Base-by-base conservation (phyloP, 495 filamentous ascomycete species). In the Penicillium longicatenatum region DNA sequence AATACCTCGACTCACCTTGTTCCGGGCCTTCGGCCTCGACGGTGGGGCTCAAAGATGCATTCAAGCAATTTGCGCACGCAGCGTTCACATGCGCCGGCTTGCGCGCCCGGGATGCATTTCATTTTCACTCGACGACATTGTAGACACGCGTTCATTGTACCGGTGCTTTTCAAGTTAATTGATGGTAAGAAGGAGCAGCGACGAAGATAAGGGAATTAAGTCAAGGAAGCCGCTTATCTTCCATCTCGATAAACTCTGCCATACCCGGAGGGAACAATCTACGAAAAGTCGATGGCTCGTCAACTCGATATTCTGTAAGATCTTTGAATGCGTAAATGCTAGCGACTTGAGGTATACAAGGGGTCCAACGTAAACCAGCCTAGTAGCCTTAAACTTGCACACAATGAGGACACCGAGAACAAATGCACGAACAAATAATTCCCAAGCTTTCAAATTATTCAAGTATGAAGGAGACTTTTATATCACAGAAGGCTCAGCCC, bases 81-180 rank as follows among this genome's bases (percentile, higher is more conserved):
- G 48, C 48, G 48, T 33, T 31, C 48, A 50, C 48, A 50, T 35
- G 24, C 24, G 3, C 19, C 48, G 6, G 24, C 14, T 35, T 50
- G 24, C 48, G 48, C 14, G 29, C 48, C n/a, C 17, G 48, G 29
- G 24, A 16, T 50, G 48, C 48, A 50, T 35, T 33, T 50, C 48
- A 50, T 50, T 50, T 31, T 50, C 48, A 50, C 48, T 31, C 29
- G 48, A 20, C 48, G 48, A 50, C 14, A 50, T 50, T 50, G 48
- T 50, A 50, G 17, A 31, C 48, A 50, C 22, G 29, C 48, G 48
- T 31, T 50, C 48, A 35, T 50, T 33, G 16, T 35, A 29, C 30
- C 48, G 29, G 16, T 35, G 24, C 10, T 29, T 1, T n/a, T 50
- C 24, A 29, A 35, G 30, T 50, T 50, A 16, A 50, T 31, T 35